Percentiles rank a stretch among this genome's conserved stretches.
phyloP scores from a whole-genome alignment of 2,329 filamentous ascomycete species.

The Emmonsiellopsis sp. region DNA sequence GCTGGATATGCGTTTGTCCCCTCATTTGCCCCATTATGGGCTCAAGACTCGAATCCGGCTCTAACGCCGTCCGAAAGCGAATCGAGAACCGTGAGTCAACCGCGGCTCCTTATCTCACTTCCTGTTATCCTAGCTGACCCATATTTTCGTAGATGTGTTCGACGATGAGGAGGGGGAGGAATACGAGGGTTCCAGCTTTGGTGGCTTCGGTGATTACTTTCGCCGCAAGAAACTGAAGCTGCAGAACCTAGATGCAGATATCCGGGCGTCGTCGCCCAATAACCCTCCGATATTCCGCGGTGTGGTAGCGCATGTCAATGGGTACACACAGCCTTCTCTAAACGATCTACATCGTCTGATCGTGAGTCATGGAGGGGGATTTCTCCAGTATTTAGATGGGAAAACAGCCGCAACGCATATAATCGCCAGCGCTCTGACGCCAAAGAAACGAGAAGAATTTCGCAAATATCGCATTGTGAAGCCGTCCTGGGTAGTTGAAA shows the following conservation, averaged over 20 bases:
- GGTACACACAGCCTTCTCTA: conserved; percentile 89
- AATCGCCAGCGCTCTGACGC: conserved; percentile 79
- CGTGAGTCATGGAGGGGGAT: conserved; percentile 87
- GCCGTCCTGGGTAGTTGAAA: conserved; percentile 89
- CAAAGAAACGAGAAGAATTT: conserved; percentile 88
- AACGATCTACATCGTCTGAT: conserved; percentile 81
- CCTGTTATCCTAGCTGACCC: conserved; percentile 4
- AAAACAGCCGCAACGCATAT: conserved; percentile 96
- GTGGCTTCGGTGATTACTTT: conserved; percentile 86
- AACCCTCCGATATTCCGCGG: conserved; percentile 84
- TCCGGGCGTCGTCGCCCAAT: conserved; percentile 58
- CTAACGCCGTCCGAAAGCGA: conserved; percentile 50
- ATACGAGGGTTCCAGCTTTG: conserved; percentile 77
- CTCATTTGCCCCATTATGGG: conserved; percentile 40
- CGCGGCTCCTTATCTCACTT: background rate
- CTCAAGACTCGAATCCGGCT: conserved; percentile 52
- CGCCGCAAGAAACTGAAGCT: conserved; percentile 93
- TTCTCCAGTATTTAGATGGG: conserved; percentile 86
- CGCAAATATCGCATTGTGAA: conserved; percentile 82
- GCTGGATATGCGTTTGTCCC: background rate
- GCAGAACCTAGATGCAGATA: conserved; percentile 81
- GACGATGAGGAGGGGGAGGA: conserved; percentile 78
- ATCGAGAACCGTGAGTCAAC: conserved; percentile 47
- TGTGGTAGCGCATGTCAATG: conserved; percentile 83
- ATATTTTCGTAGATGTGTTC: conserved; percentile 52